phyloP scores from a whole-genome alignment of 768 basidiomycete species.

The Nidularia pulvinata region DNA sequence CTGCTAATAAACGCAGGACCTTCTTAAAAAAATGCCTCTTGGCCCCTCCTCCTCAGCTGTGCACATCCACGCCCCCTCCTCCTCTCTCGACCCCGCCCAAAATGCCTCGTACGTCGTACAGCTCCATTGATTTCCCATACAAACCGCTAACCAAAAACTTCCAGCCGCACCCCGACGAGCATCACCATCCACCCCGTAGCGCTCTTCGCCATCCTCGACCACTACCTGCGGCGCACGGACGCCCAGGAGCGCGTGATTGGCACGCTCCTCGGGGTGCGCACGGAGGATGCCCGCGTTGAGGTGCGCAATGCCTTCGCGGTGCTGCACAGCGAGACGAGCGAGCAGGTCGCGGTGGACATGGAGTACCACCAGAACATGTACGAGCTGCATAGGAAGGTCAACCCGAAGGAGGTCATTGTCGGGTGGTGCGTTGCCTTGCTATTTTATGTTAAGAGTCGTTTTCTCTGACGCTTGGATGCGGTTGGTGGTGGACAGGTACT shows the following conservation, averaged over 20 bases:
- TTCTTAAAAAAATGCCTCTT: slow-evolving; percentile 41
- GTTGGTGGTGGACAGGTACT: slow-evolving; percentile 60
- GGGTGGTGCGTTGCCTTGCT: slow-evolving; percentile 71
- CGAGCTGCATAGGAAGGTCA: slow-evolving; percentile 84
- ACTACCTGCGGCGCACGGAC: slow-evolving; percentile 88
- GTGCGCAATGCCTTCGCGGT: slow-evolving; percentile 90
- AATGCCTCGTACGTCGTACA: slow-evolving; percentile 42
- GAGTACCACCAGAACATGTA: slow-evolving; percentile 95
- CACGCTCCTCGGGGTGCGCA: slow-evolving; percentile 86
- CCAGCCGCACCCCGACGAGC: slow-evolving; percentile 67
- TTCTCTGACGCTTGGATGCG: background rate
- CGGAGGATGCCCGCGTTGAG: slow-evolving; percentile 59
- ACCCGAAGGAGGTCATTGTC: slow-evolving; percentile 87
- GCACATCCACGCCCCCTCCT: slow-evolving; percentile 35
- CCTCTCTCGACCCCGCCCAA: slow-evolving; percentile 24
- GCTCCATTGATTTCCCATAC: too few relatives aligned
- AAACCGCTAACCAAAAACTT: too few relatives aligned
- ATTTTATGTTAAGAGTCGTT: background rate
- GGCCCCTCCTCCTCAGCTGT: slow-evolving; percentile 49
- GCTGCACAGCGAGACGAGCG: slow-evolving; percentile 87
- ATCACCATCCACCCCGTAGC: slow-evolving; percentile 92
- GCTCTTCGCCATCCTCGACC: slow-evolving; percentile 94
- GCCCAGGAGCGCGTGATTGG: slow-evolving; percentile 91
- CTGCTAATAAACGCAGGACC: slow-evolving; percentile 6
- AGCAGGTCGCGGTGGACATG: slow-evolving; percentile 96